Base-by-base conservation (phyloP, 257 asterid genomes). In the Nicotiana attenuata region DNA sequence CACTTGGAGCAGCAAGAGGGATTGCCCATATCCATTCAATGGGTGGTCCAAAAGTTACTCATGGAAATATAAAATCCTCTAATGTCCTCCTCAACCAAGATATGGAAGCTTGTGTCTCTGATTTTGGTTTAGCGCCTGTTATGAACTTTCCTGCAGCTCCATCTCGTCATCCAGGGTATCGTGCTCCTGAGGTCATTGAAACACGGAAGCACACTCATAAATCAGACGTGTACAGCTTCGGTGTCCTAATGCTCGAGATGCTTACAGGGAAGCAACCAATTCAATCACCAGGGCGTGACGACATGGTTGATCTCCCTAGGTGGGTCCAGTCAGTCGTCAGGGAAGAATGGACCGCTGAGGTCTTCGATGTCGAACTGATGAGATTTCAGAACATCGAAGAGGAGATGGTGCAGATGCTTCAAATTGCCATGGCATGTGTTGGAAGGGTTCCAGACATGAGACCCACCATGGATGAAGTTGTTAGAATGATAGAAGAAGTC, bases 301-400 rank as follows among this genome's bases (percentile, higher is more conserved):
- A 92, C 84, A 88, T 89, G 26, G 96, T 91, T 10, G 97, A 93
- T 84, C 97, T 95, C 59, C 98, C 98, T 1, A 85, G 97, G 83
- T 95, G 99, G 99, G 99, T 95, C 22, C 99, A 92, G 82, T 95
- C 99, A 13, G 99, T 95, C 3, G 99, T 95, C 56, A 88, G 97
- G 84, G 99, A 95, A 86, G 99, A 95, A 81, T 95, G 98, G 99
- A 95, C 99, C 15, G 97, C 97, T 0, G 98, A 95, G 88, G 99
- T 95, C 20, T 95, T 95, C 50, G 99, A 95, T 33, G 94, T 91
- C 5, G 97, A 93, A 86, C 78, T 95, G 77, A 89, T 93, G 97
- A 88, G 93, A 69, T 89, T 87, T 28, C 97, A 91, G 45, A 91
- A 93, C 83, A 92, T 93, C 14, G 98, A 95, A 84, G 99, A 95